Percentiles rank a stretch among this genome's conserved stretches.
These are phyloP conservation scores for Cyclanthera cordifolia DNA, from an alignment of 306 rosid genomes.

Conservation along the genomic window DNA sequence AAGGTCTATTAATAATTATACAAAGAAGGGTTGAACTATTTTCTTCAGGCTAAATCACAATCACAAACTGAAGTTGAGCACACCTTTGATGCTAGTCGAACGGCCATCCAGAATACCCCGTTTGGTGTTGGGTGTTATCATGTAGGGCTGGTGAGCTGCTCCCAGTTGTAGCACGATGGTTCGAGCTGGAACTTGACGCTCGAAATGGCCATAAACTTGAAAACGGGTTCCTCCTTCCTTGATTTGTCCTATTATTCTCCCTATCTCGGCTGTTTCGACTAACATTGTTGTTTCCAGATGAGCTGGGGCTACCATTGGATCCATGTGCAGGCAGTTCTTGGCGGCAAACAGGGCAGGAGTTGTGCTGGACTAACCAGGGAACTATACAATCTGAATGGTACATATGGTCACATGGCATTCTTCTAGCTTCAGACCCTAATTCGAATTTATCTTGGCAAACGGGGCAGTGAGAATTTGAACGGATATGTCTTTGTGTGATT, in stretches of 20 bases:
- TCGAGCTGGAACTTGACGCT: slow-evolving; percentile 8
- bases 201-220: slow-evolving; percentile 18
- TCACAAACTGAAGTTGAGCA: background rate
- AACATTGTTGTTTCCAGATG: background rate
- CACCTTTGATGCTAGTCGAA: background rate
- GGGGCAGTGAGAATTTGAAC: no score
- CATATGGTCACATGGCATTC: no score
- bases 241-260: slow-evolving; percentile 6
- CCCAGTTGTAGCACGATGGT: slow-evolving; percentile 5
- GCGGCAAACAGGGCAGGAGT: slow-evolving; percentile 18
- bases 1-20: slow-evolving; percentile 9
- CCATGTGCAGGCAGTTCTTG: slow-evolving; percentile 20
- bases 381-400: slow-evolving; percentile 14
- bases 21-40: background rate
- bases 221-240: slow-evolving; percentile 16
- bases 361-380: slow-evolving; percentile 16
- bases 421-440: no score
- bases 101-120: slow-evolving; percentile 16
- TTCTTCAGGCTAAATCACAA: background rate
- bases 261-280: background rate
- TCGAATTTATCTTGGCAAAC: no score
- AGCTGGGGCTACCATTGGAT: slow-evolving; percentile 6
- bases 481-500: no score
- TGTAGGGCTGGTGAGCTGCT: slow-evolving; percentile 8
- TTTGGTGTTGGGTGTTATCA: slow-evolving; percentile 10